Evolutionary conservation across 1,139 yeast genomes (phyloP).

Genomic region (Diutina mesorugosa): DNA sequence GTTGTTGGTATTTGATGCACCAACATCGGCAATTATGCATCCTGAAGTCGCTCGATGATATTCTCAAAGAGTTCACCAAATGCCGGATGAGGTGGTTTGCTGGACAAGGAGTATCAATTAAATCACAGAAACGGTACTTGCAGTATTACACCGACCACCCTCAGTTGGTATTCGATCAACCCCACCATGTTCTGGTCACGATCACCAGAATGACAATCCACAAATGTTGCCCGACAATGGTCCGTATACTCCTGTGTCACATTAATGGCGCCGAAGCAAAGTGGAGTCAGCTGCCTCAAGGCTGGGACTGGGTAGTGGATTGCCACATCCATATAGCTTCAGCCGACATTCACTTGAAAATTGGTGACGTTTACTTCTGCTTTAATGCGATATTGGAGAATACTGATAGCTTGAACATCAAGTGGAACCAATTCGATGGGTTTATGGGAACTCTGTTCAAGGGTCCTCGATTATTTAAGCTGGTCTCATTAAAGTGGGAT

Average conservation of each 20-base stretch:
- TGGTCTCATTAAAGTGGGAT: background rate
- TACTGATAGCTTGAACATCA: background rate
- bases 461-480: background rate
- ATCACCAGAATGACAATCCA: background rate
- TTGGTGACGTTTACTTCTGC: background rate
- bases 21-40: background rate
- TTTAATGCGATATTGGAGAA: background rate
- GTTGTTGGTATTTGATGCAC: conserved; percentile 2
- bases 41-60: background rate
- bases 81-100: background rate
- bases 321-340: background rate
- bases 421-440: background rate
- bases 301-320: background rate
- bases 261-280: background rate
- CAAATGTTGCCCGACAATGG: background rate
- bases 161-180: background rate
- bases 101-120: background rate
- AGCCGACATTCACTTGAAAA: background rate
- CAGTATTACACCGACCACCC: background rate
- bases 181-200: background rate
- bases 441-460: background rate
- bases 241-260: background rate
- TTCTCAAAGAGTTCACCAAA: background rate
- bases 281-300: background rate
- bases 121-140: background rate